Base-by-base conservation (phyloP, 768 basidiomycete species). In the Wakefieldia striispora region DNA sequence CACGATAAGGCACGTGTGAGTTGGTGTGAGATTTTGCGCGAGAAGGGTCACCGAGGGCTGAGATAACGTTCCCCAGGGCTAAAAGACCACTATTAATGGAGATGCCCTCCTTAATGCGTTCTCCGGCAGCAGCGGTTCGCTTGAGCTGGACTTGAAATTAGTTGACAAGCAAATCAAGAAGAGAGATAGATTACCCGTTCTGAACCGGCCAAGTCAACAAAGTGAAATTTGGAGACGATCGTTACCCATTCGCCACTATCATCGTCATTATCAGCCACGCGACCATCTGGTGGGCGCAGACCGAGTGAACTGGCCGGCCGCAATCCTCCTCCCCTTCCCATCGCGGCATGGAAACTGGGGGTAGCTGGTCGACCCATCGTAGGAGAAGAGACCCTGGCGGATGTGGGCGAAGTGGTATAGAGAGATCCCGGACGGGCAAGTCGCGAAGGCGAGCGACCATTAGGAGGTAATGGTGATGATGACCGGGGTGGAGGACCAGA, bases 81-180 rank as follows among this genome's bases (percentile, higher is more conserved):
- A 94, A 79, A 29, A 99, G 82, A 52, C 97, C 97, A 53, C 91
- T 89, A 74, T 99, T 99, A 74, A 98, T 98, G 24, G 92, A 93
- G 46, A 97, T 97, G n/a, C 95, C 95, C 72, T 97, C 97, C 68
- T 93, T 98, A 69, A 95, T 91, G 48, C 95, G 88, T 55, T 97
- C 95, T 5, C 97, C 97, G 9, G 85, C 86, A 5, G 95, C 97
- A 1, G 94, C 91, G 9, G 97, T 99, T 37, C 97, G 85, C 70
- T 99, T 99, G 40, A 99, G 77, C 89, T 93, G 59, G 36, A 57
- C 58, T 55, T 48, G 23, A 51, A 47, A 45, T 62, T 51, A 64
- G 62, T 52, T 47, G 21, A 45, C 36, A 45, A 40, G 26, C 20
- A 45, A 17, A 35, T 40, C 44, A n/a, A 7, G 26, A 53, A 51